Conservation (phyloP, 441 rosid genomes). For the Adansonia gregorii region DNA sequence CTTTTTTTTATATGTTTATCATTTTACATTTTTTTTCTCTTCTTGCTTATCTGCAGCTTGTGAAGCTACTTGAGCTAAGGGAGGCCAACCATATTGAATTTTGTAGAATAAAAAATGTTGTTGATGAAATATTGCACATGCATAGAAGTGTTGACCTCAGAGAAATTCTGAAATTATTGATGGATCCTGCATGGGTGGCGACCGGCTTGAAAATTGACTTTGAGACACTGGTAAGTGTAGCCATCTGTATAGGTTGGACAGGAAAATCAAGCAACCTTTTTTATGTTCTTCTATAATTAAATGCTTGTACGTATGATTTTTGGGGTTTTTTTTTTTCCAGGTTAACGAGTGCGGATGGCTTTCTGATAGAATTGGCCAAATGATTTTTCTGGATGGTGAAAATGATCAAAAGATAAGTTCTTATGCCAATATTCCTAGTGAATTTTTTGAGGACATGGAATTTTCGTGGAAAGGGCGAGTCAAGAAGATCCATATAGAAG, state of each 20-base stretch:
- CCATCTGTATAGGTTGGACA: not conserved
- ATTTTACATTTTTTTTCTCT: not conserved
- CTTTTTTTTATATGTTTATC: slow-evolving; percentile 1
- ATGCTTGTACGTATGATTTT: not conserved
- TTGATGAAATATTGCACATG: slow-evolving; percentile 87
- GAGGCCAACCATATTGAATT: slow-evolving; percentile 97
- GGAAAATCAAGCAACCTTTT: not conserved
- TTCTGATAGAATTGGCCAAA: slow-evolving; percentile 66
- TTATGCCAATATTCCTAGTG: slow-evolving; percentile 59
- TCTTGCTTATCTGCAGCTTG: slow-evolving; percentile 64
- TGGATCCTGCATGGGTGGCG: slow-evolving; percentile 95
- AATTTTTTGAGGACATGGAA: slow-evolving; percentile 93
- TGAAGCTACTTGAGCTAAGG: slow-evolving; percentile 88
- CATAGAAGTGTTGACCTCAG: slow-evolving; percentile 58
- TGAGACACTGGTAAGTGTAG: slow-evolving; percentile 67
- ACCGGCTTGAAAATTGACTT: slow-evolving; percentile 92
- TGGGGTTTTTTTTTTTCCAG: slow-evolving; percentile 45
- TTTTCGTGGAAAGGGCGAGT: slow-evolving; percentile 87
- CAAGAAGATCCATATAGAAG: slow-evolving; percentile 75
- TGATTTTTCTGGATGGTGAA: slow-evolving; percentile 75
- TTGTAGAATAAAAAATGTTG: slow-evolving; percentile 80
- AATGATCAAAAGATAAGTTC: slow-evolving; percentile 56
- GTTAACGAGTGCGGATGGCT: slow-evolving; percentile 75
- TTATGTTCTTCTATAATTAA: slow-evolving; percentile 19
- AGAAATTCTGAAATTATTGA: slow-evolving; percentile 71